Evolutionary conservation across 805 yeast species (phyloP).

Genomic region (Priceomyces castillae): DNA sequence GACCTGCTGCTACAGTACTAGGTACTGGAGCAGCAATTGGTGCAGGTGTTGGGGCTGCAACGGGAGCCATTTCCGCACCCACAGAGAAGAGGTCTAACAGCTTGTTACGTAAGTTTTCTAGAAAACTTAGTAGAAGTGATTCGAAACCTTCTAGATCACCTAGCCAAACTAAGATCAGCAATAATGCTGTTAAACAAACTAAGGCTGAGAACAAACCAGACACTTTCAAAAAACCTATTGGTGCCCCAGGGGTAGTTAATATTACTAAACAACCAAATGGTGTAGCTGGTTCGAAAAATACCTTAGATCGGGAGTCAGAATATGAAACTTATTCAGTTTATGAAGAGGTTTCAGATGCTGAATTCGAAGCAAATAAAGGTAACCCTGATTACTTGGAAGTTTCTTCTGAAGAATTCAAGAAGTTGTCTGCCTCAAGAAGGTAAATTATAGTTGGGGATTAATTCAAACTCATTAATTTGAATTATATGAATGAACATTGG

Average conservation of each 20-base stretch:
- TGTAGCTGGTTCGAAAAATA: background rate
- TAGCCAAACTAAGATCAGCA: background rate
- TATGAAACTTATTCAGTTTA: slow-evolving; percentile 29
- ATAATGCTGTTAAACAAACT: background rate
- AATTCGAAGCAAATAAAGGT: slow-evolving; percentile 42
- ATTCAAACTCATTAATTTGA: background rate
- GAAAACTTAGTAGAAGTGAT: slow-evolving; percentile 6
- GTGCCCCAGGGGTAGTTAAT: background rate
- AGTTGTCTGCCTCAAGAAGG: slow-evolving; percentile 10
- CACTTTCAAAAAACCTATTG: background rate
- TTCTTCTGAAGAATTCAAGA: slow-evolving; percentile 22
- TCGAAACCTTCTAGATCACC: background rate
- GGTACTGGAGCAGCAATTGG: slow-evolving; percentile 14
- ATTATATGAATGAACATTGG: background rate
- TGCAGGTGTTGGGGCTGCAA: slow-evolving; percentile 10
- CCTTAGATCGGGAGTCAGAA: slow-evolving; percentile 9
- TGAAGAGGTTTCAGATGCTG: slow-evolving; percentile 50
- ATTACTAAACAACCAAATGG: slow-evolving; percentile 6
- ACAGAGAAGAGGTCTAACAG: slow-evolving; percentile 6
- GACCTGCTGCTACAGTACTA: slow-evolving; percentile 8
- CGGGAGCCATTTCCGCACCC: background rate
- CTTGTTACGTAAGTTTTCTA: slow-evolving; percentile 9
- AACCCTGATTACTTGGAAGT: slow-evolving; percentile 51
- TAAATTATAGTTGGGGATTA: background rate
- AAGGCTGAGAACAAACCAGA: background rate